Base-by-base conservation (phyloP, 768 basidiomycete species). In the Hygrophorus pudorinus region DNA sequence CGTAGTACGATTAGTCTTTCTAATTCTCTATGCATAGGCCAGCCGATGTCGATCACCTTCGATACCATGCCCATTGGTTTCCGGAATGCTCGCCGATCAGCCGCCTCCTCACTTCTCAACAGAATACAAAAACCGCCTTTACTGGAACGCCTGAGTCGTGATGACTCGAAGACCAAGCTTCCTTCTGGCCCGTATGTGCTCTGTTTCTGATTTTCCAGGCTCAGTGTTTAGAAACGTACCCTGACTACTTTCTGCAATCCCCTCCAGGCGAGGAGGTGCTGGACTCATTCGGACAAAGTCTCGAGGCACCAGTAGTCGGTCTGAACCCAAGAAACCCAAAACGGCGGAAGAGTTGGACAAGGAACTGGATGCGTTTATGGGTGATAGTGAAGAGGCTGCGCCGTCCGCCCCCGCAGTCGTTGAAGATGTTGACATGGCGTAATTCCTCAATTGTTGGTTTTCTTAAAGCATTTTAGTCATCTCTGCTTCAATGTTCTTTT, bases 301-400 rank as follows among this genome's bases (percentile, higher is more conserved):
- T 7, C 45, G 46, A 41, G 46, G 49, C 18, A 56, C 56, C 4
- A 51, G 53, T 8, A 37, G 51, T 17, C 59, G 48, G 49, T 54
- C 56, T 36, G 48, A 41, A 38, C 60, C 60, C 16, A 65, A 72
- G 55, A 78, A 80, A 62, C 70, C 75, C 3, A 79, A 86, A 62
- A 85, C 85, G 1, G 85, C 77, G 6, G 84, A 81, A 46, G 86
- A 94, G 52, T 64, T 96, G 47, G 91, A 96, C 60, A 80, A 75
- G 59, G 91, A 96, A 63, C 59, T 96, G 47, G 91, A 96, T 51
- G 76, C 81, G 2, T 88, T 87, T 54, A 86, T 89, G 86, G 77
- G 73, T 6, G 82, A 82, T 52, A 63, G 71, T 0, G 63, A 64
- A 18, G 43, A 65, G 11, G 36, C 62, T 9, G 54, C 42, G 12